Evolutionary conservation across 2,329 filamentous ascomycete species (phyloP).

Genomic region (Biscogniauxia marginata): DNA sequence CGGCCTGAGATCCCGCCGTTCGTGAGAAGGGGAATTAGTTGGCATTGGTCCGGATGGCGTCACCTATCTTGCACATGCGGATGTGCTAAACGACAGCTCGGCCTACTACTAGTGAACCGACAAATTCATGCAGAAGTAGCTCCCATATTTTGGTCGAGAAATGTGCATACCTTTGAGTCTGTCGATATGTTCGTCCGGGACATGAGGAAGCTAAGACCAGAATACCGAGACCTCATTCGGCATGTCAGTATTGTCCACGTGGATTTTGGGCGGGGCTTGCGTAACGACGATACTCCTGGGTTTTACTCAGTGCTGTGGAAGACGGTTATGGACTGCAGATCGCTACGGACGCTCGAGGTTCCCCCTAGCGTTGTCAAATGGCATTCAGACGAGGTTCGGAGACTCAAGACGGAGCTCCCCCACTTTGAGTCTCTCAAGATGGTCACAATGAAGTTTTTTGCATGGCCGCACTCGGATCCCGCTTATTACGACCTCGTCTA

Average conservation of each 20-base stretch:
- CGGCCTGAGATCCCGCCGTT: neutral
- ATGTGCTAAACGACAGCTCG: neutral
- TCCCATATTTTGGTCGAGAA: neutral
- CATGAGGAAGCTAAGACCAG: neutral
- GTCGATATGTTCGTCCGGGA: neutral
- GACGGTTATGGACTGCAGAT: neutral
- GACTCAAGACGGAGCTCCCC: neutral
- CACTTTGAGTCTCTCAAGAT: neutral
- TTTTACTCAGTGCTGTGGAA: neutral
- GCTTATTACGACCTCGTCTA: neutral
- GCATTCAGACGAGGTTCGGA: neutral
- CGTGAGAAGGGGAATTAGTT: neutral
- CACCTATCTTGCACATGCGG: neutral
- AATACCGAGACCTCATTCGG: neutral
- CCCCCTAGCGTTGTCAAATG: neutral
- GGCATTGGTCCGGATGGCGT: neutral
- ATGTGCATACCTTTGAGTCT: neutral
- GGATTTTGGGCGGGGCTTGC: neutral
- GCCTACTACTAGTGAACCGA: neutral
- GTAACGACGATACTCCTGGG: neutral
- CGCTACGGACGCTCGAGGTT: neutral
- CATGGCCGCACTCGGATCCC: neutral
- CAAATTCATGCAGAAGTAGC: neutral
- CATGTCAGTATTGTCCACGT: neutral
- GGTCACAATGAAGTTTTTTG: neutral